Conservation (phyloP, 805 yeast genomes). For the Maudiozyma saulgeensis region DNA sequence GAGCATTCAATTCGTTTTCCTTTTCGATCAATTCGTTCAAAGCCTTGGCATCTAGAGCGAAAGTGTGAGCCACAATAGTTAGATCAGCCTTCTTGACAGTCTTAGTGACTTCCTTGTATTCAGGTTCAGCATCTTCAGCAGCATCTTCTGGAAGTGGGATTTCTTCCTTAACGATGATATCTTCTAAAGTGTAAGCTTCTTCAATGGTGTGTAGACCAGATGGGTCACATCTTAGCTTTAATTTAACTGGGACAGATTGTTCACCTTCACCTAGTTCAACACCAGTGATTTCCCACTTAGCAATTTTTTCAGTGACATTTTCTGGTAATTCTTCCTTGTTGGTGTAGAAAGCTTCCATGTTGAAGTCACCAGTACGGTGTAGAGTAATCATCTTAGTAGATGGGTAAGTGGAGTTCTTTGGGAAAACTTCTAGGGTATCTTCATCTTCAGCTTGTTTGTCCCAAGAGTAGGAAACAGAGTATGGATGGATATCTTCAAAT, state of each 20-base stretch:
- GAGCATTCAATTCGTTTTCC: conserved; percentile 76
- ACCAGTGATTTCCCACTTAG: conserved; percentile 81
- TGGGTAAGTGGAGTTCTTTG: conserved; percentile 86
- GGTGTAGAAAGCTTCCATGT: conserved; percentile 78
- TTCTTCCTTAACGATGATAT: conserved; percentile 80
- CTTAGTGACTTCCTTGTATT: conserved; percentile 84
- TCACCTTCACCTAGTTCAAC: conserved; percentile 74
- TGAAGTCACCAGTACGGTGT: conserved; percentile 84
- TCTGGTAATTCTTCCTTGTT: conserved; percentile 61
- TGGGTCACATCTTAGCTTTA: conserved; percentile 95
- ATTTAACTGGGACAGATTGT: conserved; percentile 69
- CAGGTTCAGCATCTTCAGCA: conserved; percentile 62
- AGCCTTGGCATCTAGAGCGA: conserved; percentile 46
- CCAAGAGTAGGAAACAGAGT: conserved; percentile 93
- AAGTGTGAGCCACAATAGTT: conserved; percentile 48
- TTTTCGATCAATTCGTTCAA: conserved; percentile 62
- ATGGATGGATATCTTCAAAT: conserved; percentile 88
- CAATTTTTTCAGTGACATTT: conserved; percentile 55
- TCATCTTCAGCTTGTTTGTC: conserved; percentile 86
- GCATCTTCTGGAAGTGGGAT: conserved; percentile 46
- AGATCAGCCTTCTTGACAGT: conserved; percentile 85
- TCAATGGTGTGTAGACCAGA: conserved; percentile 91
- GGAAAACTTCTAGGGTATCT: conserved; percentile 92
- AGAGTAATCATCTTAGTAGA: conserved; percentile 90
- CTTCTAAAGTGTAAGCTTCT: conserved; percentile 91